These are phyloP conservation scores for Macadamia integrifolia DNA, from an alignment of 164 flowering plant genomes.

Conservation along the genomic window DNA sequence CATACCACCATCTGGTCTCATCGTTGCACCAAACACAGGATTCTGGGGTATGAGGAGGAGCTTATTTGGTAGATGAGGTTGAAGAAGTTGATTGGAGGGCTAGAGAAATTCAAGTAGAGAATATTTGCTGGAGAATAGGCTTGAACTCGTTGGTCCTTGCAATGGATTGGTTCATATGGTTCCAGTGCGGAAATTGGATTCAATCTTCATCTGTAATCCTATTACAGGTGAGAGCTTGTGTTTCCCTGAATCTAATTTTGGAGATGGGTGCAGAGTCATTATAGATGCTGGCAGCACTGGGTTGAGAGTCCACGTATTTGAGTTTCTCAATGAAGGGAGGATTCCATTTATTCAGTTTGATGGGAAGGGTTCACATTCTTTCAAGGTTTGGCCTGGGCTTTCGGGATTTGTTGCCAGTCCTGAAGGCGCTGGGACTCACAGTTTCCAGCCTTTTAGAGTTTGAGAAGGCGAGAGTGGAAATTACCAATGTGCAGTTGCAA, in stretches of 20 bases:
- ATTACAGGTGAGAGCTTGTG: too few relatives aligned
- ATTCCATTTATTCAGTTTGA: slow-evolving; percentile 25
- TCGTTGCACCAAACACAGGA: too few relatives aligned
- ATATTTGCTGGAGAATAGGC: not conserved
- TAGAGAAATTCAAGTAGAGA: too few relatives aligned
- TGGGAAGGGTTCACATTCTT: slow-evolving; percentile 18
- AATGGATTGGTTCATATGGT: too few relatives aligned
- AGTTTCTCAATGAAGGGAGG: slow-evolving; percentile 34
- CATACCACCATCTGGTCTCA: too few relatives aligned
- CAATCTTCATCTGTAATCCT: too few relatives aligned
- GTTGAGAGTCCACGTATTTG: slow-evolving; percentile 33
- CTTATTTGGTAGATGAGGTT: too few relatives aligned
- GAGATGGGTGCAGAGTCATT: slow-evolving; percentile 10
- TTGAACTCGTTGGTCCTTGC: too few relatives aligned
- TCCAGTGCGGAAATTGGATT: too few relatives aligned
- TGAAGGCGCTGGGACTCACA: slow-evolving; percentile 21
- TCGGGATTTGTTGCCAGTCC: slow-evolving; percentile 22
- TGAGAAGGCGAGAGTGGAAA: slow-evolving; percentile 36
- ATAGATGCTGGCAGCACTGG: slow-evolving; percentile 25
- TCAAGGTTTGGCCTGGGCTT: slow-evolving; percentile 20
- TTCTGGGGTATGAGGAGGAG: too few relatives aligned
- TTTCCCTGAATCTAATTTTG: too few relatives aligned
- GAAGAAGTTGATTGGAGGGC: too few relatives aligned
- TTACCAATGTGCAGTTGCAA: slow-evolving; percentile 27
- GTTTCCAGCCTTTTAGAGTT: slow-evolving; percentile 26